Evolutionary conservation across 768 basidiomycete genomes (phyloP).

Genomic region (Lyophyllum decastes): DNA sequence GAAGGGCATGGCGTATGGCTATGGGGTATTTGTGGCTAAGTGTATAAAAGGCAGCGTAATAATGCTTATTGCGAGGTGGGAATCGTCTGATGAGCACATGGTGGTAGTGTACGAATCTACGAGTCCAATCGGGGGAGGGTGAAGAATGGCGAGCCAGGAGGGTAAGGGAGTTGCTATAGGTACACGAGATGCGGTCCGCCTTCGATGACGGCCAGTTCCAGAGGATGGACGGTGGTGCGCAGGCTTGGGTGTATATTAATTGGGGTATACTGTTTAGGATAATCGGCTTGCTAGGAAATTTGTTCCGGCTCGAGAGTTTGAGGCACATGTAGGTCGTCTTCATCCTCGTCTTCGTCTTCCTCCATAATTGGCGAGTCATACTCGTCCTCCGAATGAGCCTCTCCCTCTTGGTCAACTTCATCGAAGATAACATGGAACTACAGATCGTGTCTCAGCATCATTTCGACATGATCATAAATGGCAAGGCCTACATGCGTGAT

Average conservation of each 20-base stretch:
- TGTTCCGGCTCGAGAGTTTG: constrained; percentile 17
- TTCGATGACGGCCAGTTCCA: constrained; percentile 10
- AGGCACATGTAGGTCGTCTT: constrained; percentile 15
- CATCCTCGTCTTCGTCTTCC: constrained; percentile 61
- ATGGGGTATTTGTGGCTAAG: constrained; percentile 15
- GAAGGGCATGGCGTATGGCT: not conserved
- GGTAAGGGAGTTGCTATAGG: constrained; percentile 7
- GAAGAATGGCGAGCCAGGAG: not conserved
- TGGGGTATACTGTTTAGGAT: constrained; percentile 19
- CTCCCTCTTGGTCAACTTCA: constrained; percentile 63
- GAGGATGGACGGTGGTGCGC: constrained; percentile 2
- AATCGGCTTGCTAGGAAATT: constrained; percentile 11
- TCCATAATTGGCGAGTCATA: constrained; percentile 67
- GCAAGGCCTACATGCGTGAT: constrained; percentile 65
- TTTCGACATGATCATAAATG: not conserved
- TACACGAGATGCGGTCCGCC: constrained; percentile 15
- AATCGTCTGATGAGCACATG: constrained; percentile 18
- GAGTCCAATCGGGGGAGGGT: constrained; percentile 6
- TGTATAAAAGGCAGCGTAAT: constrained; percentile 16
- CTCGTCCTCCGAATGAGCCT: constrained; percentile 63
- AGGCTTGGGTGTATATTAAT: constrained; percentile 16
- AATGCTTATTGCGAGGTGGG: constrained; percentile 11
- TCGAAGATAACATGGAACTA: constrained; percentile 76
- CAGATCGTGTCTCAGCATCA: not conserved
- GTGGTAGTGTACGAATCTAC: constrained; percentile 15